Percentiles rank a stretch among this genome's conserved stretches.
phyloP scores from a whole-genome alignment of 169 alveolate species.

The Cytauxzoon felis region DNA sequence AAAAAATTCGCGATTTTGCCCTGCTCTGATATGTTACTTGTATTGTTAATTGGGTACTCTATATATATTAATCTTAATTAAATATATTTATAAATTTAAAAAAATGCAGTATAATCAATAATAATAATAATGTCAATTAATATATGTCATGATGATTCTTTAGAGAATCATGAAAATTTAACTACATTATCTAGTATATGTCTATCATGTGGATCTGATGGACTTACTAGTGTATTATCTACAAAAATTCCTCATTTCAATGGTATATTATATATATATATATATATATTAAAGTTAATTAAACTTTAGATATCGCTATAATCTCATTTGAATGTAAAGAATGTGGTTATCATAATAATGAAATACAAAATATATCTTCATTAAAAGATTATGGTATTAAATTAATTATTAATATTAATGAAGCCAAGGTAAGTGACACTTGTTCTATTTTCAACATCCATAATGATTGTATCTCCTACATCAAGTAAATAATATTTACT shows the following conservation, averaged over 20 bases:
- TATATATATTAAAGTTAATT: neutral
- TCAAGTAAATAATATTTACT: neutral
- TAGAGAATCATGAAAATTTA: too few species aligned
- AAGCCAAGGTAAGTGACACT: conserved; percentile 23
- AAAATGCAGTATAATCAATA: too few species aligned
- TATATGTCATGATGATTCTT: too few species aligned
- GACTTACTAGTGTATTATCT: conserved; percentile 82
- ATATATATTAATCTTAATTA: neutral
- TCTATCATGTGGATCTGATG: conserved; percentile 85
- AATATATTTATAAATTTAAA: neutral
- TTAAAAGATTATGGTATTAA: conserved; percentile 89
- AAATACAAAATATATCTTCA: conserved; percentile 88
- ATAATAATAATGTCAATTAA: too few species aligned
- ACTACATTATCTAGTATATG: too few species aligned
- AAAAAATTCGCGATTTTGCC: too few species aligned
- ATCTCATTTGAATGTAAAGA: conserved; percentile 90
- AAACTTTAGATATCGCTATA: conserved; percentile 60
- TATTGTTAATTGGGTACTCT: neutral
- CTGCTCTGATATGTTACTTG: neutral
- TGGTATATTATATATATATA: conserved; percentile 30
- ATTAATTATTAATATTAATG: conserved; percentile 75
- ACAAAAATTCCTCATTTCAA: conserved; percentile 90
- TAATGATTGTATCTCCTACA: neutral
- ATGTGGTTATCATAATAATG: conserved; percentile 90
- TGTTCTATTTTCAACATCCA: too few species aligned